Conservation (phyloP, 148 eudicot genomes). For the Dianthus caryophyllus region DNA sequence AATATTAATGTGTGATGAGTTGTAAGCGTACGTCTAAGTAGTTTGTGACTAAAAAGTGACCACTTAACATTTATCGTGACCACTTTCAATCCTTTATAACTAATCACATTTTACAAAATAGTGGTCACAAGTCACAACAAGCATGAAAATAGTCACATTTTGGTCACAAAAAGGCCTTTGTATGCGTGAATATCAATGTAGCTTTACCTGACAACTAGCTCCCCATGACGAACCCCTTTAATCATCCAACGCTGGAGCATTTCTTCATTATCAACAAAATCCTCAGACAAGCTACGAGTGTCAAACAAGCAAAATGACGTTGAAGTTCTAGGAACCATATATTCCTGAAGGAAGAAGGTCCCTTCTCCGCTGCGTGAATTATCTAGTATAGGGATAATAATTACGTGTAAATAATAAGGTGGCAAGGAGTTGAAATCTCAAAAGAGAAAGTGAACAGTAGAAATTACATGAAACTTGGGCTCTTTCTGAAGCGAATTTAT, state of each 20-base stretch:
- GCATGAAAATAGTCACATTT: too few species aligned
- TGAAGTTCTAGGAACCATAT: conserved; percentile 58
- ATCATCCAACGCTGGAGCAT: conserved; percentile 66
- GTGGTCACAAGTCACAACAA: too few species aligned
- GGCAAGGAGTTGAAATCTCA: not conserved
- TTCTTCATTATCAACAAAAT: conserved; percentile 40
- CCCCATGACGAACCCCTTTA: conserved; percentile 71
- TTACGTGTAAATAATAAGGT: not conserved
- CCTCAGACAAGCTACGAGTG: conserved; percentile 69
- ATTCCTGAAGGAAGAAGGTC: conserved; percentile 68
- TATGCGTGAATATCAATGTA: not conserved
- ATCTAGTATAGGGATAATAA: conserved; percentile 30
- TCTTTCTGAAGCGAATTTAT: conserved; percentile 61
- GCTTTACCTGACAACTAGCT: conserved; percentile 55
- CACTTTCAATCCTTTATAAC: too few species aligned
- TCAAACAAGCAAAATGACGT: conserved; percentile 69
- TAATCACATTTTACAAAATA: too few species aligned
- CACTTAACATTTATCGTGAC: too few species aligned
- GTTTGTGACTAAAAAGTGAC: too few species aligned
- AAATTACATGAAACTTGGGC: conserved; percentile 82
- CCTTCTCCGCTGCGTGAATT: conserved; percentile 46
- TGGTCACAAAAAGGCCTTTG: too few species aligned
- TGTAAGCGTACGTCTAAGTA: too few species aligned
- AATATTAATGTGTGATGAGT: not conserved
- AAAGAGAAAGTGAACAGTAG: conserved; percentile 11